phyloP scores from a whole-genome alignment of 2,329 filamentous ascomycete genomes.

The Verticillium tricorpus region DNA sequence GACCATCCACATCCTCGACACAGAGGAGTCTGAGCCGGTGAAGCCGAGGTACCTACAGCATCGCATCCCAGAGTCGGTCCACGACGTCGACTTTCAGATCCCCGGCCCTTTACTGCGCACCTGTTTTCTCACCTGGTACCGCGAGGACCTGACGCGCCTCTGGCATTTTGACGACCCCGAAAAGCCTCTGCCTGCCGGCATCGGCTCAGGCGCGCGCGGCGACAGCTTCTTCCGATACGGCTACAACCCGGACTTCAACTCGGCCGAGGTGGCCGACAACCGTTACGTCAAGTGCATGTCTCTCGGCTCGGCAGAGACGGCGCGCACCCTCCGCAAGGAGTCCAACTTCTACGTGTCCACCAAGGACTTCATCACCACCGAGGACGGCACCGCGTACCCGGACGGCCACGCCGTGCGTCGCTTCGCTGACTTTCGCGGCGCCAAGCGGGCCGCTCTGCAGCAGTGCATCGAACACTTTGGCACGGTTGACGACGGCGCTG shows the following conservation, averaged over 20 bases:
- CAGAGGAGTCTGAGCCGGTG: neutral
- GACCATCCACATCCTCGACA: conserved; percentile 2
- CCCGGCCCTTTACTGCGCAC: conserved; percentile 4
- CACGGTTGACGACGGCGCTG: conserved; percentile 29
- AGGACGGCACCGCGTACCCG: conserved; percentile 10
- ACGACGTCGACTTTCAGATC: conserved; percentile 21
- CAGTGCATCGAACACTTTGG: conserved; percentile 32
- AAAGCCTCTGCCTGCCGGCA: neutral
- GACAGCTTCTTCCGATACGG: neutral
- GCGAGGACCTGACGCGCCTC: conserved; percentile 8
- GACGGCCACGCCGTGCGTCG: conserved; percentile 15
- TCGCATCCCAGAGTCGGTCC: conserved; percentile 12
- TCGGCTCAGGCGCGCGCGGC: conserved; percentile 5
- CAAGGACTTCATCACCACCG: conserved; percentile 5
- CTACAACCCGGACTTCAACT: conserved; percentile 19
- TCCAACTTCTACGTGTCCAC: conserved; percentile 10
- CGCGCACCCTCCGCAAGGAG: conserved; percentile 5
- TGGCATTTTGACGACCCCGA: conserved; percentile 5
- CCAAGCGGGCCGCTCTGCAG: conserved; percentile 40
- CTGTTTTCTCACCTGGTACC: conserved; percentile 10
- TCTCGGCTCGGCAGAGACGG: conserved; percentile 13
- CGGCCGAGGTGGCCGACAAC: conserved; percentile 28
- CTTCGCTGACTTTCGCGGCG: conserved; percentile 34
- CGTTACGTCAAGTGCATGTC: conserved; percentile 28
- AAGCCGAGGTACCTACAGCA: conserved; percentile 11